phyloP scores from a whole-genome alignment of 2,329 filamentous ascomycete genomes.

The Fusarium sp. region DNA sequence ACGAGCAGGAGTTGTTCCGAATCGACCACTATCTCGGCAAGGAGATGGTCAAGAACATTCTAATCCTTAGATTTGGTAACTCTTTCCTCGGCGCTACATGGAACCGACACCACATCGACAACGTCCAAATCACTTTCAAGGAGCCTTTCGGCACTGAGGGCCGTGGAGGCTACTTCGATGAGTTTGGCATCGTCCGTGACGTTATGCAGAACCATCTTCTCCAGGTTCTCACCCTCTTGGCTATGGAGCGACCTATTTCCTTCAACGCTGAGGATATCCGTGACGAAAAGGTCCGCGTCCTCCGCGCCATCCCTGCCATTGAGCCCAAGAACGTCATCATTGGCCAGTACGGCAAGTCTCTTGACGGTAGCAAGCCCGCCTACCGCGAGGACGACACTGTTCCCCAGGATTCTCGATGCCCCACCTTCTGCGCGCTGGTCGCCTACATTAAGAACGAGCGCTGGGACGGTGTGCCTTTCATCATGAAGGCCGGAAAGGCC shows the following conservation, averaged over 20 bases:
- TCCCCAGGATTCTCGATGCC: slow-evolving; percentile 95
- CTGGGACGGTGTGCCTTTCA: slow-evolving; percentile 99
- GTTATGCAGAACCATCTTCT: slow-evolving; percentile 99
- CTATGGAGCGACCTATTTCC: slow-evolving; percentile 98
- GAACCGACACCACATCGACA: slow-evolving; percentile 99
- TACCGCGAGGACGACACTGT: slow-evolving; percentile 99
- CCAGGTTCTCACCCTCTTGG: slow-evolving; percentile 93
- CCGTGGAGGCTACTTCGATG: slow-evolving; percentile 97
- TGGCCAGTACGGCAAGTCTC: slow-evolving; percentile 95
- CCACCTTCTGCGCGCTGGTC: slow-evolving; percentile 96
- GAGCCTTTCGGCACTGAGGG: slow-evolving; percentile 99
- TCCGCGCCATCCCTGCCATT: slow-evolving; percentile 91
- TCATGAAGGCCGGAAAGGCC: slow-evolving; percentile 98
- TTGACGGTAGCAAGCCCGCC: slow-evolving; percentile 94
- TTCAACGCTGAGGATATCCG: slow-evolving; percentile 98
- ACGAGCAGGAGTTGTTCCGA: slow-evolving; percentile 97
- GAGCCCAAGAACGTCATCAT: slow-evolving; percentile 99
- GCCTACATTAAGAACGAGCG: slow-evolving; percentile 99
- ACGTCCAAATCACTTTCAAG: slow-evolving; percentile 99
- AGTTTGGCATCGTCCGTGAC: slow-evolving; percentile 99
- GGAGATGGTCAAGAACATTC: slow-evolving; percentile 99
- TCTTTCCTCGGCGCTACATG: slow-evolving; percentile 98
- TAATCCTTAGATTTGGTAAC: slow-evolving; percentile 98
- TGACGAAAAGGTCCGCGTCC: slow-evolving; percentile 97
- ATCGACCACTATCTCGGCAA: slow-evolving; percentile 99